Evolutionary conservation across 2,329 filamentous ascomycete species (phyloP), one percentile per base, ranked within the genome.

Genomic region (Cytospora piceicola): DNA sequence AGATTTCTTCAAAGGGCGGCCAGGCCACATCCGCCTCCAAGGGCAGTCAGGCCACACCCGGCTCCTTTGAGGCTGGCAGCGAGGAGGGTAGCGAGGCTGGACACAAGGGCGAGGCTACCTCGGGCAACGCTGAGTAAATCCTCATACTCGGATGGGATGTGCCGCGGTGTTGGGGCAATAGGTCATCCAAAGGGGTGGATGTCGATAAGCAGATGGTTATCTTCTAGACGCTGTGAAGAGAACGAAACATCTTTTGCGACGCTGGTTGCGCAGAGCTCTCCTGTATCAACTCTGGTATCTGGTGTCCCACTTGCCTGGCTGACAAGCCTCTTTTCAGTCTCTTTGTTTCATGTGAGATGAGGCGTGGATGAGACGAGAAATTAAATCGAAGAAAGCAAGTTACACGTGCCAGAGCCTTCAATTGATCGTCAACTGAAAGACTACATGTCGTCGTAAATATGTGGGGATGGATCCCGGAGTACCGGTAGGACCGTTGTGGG

Each of bases 41-140:
- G 73, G 85, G 85, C 14, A 84, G 83, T 6, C 76, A 85, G 60
- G 81, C 83, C 0, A 85, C 83, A 0, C 77, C 78, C 51, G 83
- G 84, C 8, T 84, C 80, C 5, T 87, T 87, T 63, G 81, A 86
- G 71, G 78, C 79, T 0, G 82, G 84, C 6, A 83, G 80, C 58
- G 79, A 83, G 72, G 79, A 77, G 67, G 83, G 84, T 3, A 80
- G 76, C 57, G 83, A 86, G 73, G 84, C 84, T 22, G 84, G 85
- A 2, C 39, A 14, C 39, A 42, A 42, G 14, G 39, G 39, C 17
- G 36, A 83, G 58, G 56, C 56, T 27, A 29, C 49, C 36, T 42
- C 51, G 22, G 51, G 51, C 15, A 53, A 3, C 20, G 2, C 17
- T 30, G 51, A 53, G 51, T 53, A 24, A 53, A 53, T 14, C 20